phyloP scores from a whole-genome alignment of 1,139 yeast genomes.

The Candida anutae region DNA sequence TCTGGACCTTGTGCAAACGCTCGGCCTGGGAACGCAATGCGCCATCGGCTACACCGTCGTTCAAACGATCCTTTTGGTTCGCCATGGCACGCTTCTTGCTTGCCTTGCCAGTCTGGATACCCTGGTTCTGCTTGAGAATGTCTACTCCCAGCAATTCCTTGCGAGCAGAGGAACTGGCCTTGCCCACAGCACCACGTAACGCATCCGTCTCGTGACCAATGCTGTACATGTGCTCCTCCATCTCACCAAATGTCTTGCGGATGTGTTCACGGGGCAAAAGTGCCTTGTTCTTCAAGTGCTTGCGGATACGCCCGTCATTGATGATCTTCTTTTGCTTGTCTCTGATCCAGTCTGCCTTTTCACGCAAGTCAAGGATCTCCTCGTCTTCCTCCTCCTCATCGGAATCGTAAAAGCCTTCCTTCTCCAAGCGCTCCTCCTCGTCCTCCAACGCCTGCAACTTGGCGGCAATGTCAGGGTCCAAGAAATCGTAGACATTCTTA shows the following conservation, averaged over 20 bases:
- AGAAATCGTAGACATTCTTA: constrained; percentile 91
- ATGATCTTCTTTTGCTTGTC: constrained; percentile 91
- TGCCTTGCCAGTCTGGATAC: constrained; percentile 28
- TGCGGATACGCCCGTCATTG: constrained; percentile 79
- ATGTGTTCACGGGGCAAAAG: constrained; percentile 88
- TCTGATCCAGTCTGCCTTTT: constrained; percentile 93
- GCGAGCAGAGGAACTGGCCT: constrained; percentile 24
- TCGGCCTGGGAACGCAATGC: constrained; percentile 81
- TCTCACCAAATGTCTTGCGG: constrained; percentile 64
- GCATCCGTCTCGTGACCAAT: constrained; percentile 82
- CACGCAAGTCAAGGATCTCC: constrained; percentile 65
- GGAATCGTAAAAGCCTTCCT: constrained; percentile 92
- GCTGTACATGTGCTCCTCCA: constrained; percentile 84
- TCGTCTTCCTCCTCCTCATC: constrained; percentile 67
- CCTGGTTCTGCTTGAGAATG: constrained; percentile 52
- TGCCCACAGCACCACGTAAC: constrained; percentile 43
- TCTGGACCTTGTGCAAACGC: constrained; percentile 78
- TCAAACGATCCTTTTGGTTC: constrained; percentile 71
- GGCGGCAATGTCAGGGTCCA: constrained; percentile 91
- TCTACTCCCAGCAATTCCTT: constrained; percentile 63
- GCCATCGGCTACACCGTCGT: constrained; percentile 81
- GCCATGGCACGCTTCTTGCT: constrained; percentile 40
- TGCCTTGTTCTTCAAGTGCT: constrained; percentile 80
- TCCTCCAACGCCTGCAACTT: constrained; percentile 93
- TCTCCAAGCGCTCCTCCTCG: constrained; percentile 89